Evolutionary conservation across 495 filamentous ascomycete species (phyloP), one percentile per base, ranked within the genome.

Genomic region (Glarea lozoyensis): DNA sequence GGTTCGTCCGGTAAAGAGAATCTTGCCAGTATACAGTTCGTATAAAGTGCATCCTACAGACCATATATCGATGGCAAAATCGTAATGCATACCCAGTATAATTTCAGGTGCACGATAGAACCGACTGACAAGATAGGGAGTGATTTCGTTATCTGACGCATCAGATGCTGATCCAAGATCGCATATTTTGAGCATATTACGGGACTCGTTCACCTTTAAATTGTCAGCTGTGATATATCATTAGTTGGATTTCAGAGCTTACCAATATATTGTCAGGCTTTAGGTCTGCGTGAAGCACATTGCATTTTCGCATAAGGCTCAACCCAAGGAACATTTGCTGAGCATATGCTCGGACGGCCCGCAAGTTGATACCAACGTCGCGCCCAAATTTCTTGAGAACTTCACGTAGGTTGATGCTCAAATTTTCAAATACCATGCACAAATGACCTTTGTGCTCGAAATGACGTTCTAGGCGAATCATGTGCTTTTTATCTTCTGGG

Each of bases 21-120:
- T 96, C 62, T 95, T 94, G 45, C 93, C 90, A 0, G 93, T 96
- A 69, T 89, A 96, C 21, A 98, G 70, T 62, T 98, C 92, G 62
- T 90, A 98, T 19, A 98, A 67, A 17, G 92, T 98, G 64, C 93
- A 97, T 12, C 92, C 92, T 51, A 96, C 85, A 10, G 89, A 89
- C 92, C 92, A 98, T 62, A 95, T 81, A 60, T 98, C 92, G 56
- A 97, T 87, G 22, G 84, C 86, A 57, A 86, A 93, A 60, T 94
- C 88, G 60, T 89, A 94, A 17, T 81, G 81, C 64, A 95, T 84
- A n/a, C 90, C 92, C 1, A 97, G 75, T 41, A 98, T 94, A 58
- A 98, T 86, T 61, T 98, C 92, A 2, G 92, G 92, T 2, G 93
- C 92, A 37, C 92, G 82, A 63, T 98, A 98, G 64, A 95, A 98